Conservation (phyloP, 1,284 basidiomycete genomes). For the Trametes sp. region DNA sequence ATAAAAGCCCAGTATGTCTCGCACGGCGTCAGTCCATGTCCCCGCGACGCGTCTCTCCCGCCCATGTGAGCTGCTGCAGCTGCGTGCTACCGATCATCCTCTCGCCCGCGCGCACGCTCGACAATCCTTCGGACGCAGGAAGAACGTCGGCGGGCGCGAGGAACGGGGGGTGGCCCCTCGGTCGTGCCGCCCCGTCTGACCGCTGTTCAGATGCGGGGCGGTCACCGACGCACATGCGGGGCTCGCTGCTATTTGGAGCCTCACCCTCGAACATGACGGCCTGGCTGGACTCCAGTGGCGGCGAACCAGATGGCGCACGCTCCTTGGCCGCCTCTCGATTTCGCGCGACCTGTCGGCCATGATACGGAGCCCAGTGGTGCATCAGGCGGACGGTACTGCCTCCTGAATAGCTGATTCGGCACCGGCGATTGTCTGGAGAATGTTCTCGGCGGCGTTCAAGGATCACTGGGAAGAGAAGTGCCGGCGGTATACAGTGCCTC, state of each 20-base stretch:
- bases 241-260: constrained; percentile 7
- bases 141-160: constrained; percentile 19
- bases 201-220: constrained; percentile 21
- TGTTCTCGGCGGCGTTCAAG: constrained; percentile 12
- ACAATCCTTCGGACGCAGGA: constrained; percentile 14
- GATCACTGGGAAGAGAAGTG: constrained; percentile 11
- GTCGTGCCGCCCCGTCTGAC: constrained; percentile 10
- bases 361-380: neutral
- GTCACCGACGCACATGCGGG: constrained; percentile 14
- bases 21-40: constrained; percentile 24
- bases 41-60: constrained; percentile 23
- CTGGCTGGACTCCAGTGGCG: neutral
- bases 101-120: constrained; percentile 18
- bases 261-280: constrained; percentile 26
- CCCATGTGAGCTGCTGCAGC: constrained; percentile 20
- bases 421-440: constrained; percentile 28
- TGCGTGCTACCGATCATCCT: constrained; percentile 9
- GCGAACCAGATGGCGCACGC: constrained; percentile 1
- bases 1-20: constrained; percentile 37
- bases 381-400: neutral
- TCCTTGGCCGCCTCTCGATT: neutral
- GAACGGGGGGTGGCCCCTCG: constrained; percentile 12
- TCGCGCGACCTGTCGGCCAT: constrained; percentile 11
- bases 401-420: constrained; percentile 8
- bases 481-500: constrained; percentile 17